Base-by-base conservation (phyloP, 371 early-diverging fungal genomes). In the Syncephalastrum sp. region DNA sequence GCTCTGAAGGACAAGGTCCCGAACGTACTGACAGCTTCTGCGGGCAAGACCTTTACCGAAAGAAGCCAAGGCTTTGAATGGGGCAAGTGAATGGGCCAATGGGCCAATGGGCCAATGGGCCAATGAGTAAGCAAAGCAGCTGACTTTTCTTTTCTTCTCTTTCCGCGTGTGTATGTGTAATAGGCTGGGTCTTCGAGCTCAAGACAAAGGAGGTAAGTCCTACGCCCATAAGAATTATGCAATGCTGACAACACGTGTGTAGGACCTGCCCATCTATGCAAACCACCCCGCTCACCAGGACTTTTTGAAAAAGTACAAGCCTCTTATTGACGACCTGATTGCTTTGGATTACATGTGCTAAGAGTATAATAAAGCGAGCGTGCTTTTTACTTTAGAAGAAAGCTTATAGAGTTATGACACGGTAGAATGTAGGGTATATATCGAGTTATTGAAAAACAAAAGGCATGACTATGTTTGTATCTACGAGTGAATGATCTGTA, bases 1-100 rank as follows among this genome's bases (percentile, higher is more conserved):
- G 66, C 63, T 19, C 61, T 78, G 17, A 78, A 78, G 59, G 59
- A 75, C 4, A 46, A 25, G 5, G 72, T 78, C 50, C 75, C 75
- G 38, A 53, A 67, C 27, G 72, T 78, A 38, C 56, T 41, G 15
- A 47, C 23, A 8, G 61, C 55, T 21, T 62, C 69, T 45, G 79
- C 79, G 19, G 79, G 79, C 16, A 75, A 72, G 53, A 78, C 65
- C 46, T 78, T 72, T 54, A 72, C 79, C n/a, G 75, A 78, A 7
- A 57, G 79, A 63, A 63, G 64, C 42, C 65, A 78, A 56, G 79
- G 79, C 16, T 78, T 57, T 53, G 75, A 74, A 60, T 71, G 64
- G 47, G 75, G 77, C 67, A 69, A 62, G 54, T 46, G 21, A 45
- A 29, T 46, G 21, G 21, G 21, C 21, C 21, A 21, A 1, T 46